phyloP scores from a whole-genome alignment of 345 rosid species.

The Firmiana major region DNA sequence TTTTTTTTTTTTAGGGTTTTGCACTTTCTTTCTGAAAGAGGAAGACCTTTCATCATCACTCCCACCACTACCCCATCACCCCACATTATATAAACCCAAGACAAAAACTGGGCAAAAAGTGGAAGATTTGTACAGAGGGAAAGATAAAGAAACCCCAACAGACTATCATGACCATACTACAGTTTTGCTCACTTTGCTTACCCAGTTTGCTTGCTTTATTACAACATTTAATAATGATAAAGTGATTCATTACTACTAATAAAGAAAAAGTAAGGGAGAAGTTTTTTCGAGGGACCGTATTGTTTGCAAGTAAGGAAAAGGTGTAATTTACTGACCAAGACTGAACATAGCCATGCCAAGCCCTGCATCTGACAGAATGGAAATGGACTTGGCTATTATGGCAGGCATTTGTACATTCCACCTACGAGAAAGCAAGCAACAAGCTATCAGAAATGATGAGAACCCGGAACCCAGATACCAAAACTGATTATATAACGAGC shows the following conservation, averaged over 20 bases:
- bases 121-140: not conserved
- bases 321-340: slow-evolving; percentile 71
- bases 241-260: not conserved
- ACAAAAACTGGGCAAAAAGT: slow-evolving; percentile 15
- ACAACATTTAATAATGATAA: slow-evolving; percentile 36
- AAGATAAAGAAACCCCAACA: slow-evolving; percentile 12
- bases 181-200: no score
- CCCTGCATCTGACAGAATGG: slow-evolving; percentile 99
- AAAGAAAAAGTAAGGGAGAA: not conserved
- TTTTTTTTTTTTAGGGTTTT: not conserved
- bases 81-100: slow-evolving; percentile 14
- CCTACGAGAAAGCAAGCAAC: slow-evolving; percentile 39
- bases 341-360: slow-evolving; percentile 99
- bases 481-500: not conserved
- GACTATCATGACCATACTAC: slow-evolving; percentile 27
- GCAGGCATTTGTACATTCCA: slow-evolving; percentile 96
- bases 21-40: not conserved
- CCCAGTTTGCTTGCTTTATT: slow-evolving; percentile 26
- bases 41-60: slow-evolving; percentile 20
- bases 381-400: slow-evolving; percentile 87
- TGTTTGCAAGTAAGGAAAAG: not conserved
- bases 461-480: slow-evolving; percentile 7
- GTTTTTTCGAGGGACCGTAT: not conserved
- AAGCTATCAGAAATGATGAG: not conserved
- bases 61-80: slow-evolving; percentile 18